Base-by-base conservation (phyloP, 2,329 filamentous ascomycete species). In the Albophoma yamanashiensis region DNA sequence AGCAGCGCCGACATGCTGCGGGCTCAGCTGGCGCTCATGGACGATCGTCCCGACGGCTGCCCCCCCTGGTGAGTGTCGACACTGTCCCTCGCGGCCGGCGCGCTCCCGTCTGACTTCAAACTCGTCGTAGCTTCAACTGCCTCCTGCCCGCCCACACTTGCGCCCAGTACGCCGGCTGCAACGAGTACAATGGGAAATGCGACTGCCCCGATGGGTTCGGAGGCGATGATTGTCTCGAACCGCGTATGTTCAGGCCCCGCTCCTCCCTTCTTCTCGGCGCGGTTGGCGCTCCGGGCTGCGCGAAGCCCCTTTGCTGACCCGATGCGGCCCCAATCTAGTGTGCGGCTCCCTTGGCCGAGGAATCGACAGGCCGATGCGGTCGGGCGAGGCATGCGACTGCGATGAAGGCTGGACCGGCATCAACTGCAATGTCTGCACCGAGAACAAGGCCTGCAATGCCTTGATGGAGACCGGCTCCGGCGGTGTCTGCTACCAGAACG, bases 381-480 rank as follows among this genome's bases (percentile, higher is more conserved):
- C 85, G 58, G 86, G 84, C 63, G 81, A 86, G 61, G 78, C 80
- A 47, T 99, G 94, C 76, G 78, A 91, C 50, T 99, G 94, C 74
- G 89, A 92, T 70, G 89, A 96, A 43, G 94, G 94, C 60, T 99
- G 94, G 94, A 84, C 84, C 47, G 94, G 94, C 64, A 93, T 99
- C 76, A 99, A 99, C 79, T 99, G 94, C 83, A 99, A 94, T 69
- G 91, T 99, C 60, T 99, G 94, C 75, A 86, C 88, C 62, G 85
- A 86, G 4, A 82, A 97, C 71, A 79, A 88, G 66, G 92, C 89
- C 20, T 99, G 94, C 70, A 85, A 94, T 71, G 87, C 90, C 40
- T 79, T 99, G 74, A 96, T 96, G 87, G 90, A 91, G 4, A 86
- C 88, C 17, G 84, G 84, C 4, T 83, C 91, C 62, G 91, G 88